phyloP scores from a whole-genome alignment of 1,139 yeast genomes.

The Debaryomyces nepalensis region DNA sequence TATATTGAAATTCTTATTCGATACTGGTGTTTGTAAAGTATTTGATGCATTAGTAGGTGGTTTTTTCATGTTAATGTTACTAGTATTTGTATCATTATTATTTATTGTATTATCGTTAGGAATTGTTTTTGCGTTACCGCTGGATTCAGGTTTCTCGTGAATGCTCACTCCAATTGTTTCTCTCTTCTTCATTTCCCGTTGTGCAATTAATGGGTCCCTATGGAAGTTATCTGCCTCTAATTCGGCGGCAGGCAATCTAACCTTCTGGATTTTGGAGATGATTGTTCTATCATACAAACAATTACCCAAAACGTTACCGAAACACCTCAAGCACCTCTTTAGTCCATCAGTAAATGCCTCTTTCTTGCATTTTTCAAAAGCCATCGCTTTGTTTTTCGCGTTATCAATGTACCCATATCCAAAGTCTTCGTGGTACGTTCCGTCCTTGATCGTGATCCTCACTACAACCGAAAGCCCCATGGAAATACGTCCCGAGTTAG shows the following conservation, averaged over 20 bases:
- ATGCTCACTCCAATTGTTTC: slow-evolving; percentile 15
- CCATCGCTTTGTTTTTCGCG: slow-evolving; percentile 69
- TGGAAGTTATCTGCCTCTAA: slow-evolving; percentile 52
- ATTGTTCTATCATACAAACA: slow-evolving; percentile 76
- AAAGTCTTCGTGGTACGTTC: slow-evolving; percentile 78
- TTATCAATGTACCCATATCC: slow-evolving; percentile 83
- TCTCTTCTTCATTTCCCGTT: slow-evolving; percentile 32
- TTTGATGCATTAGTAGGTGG: neutral
- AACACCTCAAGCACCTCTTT: slow-evolving; percentile 75
- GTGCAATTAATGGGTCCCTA: slow-evolving; percentile 41
- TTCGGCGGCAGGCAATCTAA: slow-evolving; percentile 57
- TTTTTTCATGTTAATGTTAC: neutral
- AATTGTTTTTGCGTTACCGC: slow-evolving; percentile 1
- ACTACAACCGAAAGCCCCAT: slow-evolving; percentile 75
- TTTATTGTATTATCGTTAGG: slow-evolving; percentile 1
- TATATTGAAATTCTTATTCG: slow-evolving; percentile 3
- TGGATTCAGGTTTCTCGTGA: slow-evolving; percentile 8
- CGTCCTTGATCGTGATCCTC: slow-evolving; percentile 72
- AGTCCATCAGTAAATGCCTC: slow-evolving; percentile 84
- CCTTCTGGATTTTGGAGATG: slow-evolving; percentile 57
- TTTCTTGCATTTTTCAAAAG: slow-evolving; percentile 80
- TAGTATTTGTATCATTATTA: neutral
- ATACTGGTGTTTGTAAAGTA: slow-evolving; percentile 4
- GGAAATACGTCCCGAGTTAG: slow-evolving; percentile 55
- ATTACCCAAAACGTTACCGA: slow-evolving; percentile 81